Evolutionary conservation across 495 filamentous ascomycete species (phyloP).

Genomic region (Pseudoneurospora amorphoporcata): DNA sequence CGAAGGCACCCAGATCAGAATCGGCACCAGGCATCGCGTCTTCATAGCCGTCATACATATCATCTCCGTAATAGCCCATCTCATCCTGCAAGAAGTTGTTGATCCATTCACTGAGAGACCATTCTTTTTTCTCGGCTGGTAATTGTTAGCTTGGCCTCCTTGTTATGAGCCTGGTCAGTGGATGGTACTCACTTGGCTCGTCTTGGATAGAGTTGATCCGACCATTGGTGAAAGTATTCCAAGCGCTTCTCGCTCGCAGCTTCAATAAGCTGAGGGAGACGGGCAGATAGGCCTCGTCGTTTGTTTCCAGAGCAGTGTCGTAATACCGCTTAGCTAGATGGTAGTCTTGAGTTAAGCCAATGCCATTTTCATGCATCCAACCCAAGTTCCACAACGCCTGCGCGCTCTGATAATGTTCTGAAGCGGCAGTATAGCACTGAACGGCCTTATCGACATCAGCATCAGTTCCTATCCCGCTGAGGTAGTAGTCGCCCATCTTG

Average conservation of each 20-base stretch:
- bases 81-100: slow-evolving; percentile 73
- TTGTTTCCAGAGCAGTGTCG: slow-evolving; percentile 82
- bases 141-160: slow-evolving; percentile 3
- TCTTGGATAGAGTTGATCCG: slow-evolving; percentile 82
- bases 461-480: slow-evolving; percentile 64
- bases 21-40: slow-evolving; percentile 45
- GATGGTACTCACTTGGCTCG: slow-evolving; percentile 59
- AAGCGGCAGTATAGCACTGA: slow-evolving; percentile 82
- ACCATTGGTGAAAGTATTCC: slow-evolving; percentile 87
- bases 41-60: slow-evolving; percentile 44
- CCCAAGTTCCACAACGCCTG: slow-evolving; percentile 96
- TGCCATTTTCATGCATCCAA: slow-evolving; percentile 98
- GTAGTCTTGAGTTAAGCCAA: slow-evolving; percentile 90
- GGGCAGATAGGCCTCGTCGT: slow-evolving; percentile 87
- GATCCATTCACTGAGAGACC: slow-evolving; percentile 76
- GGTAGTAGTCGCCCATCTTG: slow-evolving; percentile 98
- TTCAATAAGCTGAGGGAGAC: slow-evolving; percentile 84
- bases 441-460: slow-evolving; percentile 79
- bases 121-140: slow-evolving; percentile 53
- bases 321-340: slow-evolving; percentile 96
- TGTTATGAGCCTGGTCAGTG: slow-evolving; percentile 3
- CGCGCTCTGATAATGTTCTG: slow-evolving; percentile 80
- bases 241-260: slow-evolving; percentile 71
- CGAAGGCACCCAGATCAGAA: slow-evolving; percentile 10
- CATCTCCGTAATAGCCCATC: slow-evolving; percentile 48